These are phyloP conservation scores for Nicotiana paniculata DNA, from an alignment of 257 asterid genomes.

Conservation along the genomic window DNA sequence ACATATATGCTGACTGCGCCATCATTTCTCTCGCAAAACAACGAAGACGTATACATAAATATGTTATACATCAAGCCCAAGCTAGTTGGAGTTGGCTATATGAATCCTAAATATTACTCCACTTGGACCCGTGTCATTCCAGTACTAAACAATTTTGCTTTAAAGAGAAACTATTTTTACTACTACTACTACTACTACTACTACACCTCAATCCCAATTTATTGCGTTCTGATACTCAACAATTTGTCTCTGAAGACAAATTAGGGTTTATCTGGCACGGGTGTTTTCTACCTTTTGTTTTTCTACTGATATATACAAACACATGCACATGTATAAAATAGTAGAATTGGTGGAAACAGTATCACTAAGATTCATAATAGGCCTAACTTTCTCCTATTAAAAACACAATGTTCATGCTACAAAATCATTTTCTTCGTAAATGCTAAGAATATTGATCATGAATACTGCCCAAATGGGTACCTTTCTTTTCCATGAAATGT, in stretches of 20 bases:
- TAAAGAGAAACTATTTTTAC: too few relatives aligned
- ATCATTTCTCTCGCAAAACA: neutral
- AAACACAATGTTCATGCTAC: too few relatives aligned
- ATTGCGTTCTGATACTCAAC: neutral
- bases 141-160: neutral
- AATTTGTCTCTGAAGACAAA: neutral
- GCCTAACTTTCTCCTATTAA: neutral
- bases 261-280: neutral
- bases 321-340: neutral
- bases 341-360: neutral
- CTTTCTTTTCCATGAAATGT: neutral
- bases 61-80: neutral
- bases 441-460: neutral
- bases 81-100: neutral
- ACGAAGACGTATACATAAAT: neutral
- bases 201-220: too few relatives aligned
- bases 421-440: neutral
- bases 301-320: neutral
- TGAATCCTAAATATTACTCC: neutral
- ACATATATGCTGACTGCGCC: neutral
- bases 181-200: too few relatives aligned
- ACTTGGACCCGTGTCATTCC: neutral
- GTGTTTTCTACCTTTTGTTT: neutral
- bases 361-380: neutral
- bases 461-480: neutral